phyloP scores from a whole-genome alignment of 345 rosid species.

The Brassica cretica region DNA sequence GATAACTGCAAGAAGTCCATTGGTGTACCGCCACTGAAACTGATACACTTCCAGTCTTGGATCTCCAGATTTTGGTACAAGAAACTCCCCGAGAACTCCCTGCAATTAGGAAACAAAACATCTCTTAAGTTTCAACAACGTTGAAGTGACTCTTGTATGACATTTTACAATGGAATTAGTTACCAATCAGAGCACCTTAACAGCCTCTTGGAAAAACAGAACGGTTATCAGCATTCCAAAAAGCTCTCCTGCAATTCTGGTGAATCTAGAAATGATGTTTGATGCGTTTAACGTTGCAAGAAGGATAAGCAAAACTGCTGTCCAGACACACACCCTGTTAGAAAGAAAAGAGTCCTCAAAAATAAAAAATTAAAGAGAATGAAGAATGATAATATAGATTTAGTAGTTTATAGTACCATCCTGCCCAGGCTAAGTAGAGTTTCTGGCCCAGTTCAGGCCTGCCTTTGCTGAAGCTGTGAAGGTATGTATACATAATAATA shows the following conservation, averaged over 20 bases:
- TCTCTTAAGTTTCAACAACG: constrained; percentile 14
- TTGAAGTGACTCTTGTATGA: neutral
- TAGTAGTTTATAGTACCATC: constrained; percentile 52
- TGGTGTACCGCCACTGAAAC: constrained; percentile 68
- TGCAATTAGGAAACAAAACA: constrained; percentile 28
- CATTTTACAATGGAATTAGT: neutral
- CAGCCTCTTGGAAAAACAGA: constrained; percentile 84
- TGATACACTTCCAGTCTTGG: constrained; percentile 43
- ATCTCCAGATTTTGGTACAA: constrained; percentile 51
- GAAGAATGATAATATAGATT: neutral
- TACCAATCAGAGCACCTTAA: constrained; percentile 51
- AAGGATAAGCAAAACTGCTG: constrained; percentile 64
- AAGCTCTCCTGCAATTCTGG: constrained; percentile 82
- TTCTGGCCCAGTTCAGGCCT: constrained; percentile 60
- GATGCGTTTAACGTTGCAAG: constrained; percentile 66
- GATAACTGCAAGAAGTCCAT: constrained; percentile 71
- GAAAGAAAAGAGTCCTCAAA: neutral
- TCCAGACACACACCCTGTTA: constrained; percentile 90
- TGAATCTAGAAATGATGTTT: constrained; percentile 66
- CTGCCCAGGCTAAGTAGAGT: constrained; percentile 83
- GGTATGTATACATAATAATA: constrained; percentile 72
- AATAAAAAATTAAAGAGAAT: constrained; percentile 12
- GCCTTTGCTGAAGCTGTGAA: constrained; percentile 67
- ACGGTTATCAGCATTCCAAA: constrained; percentile 81
- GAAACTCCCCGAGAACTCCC: constrained; percentile 72